phyloP scores from a whole-genome alignment of 2,329 filamentous ascomycete species.

The Chrysosporium keratinophilum region DNA sequence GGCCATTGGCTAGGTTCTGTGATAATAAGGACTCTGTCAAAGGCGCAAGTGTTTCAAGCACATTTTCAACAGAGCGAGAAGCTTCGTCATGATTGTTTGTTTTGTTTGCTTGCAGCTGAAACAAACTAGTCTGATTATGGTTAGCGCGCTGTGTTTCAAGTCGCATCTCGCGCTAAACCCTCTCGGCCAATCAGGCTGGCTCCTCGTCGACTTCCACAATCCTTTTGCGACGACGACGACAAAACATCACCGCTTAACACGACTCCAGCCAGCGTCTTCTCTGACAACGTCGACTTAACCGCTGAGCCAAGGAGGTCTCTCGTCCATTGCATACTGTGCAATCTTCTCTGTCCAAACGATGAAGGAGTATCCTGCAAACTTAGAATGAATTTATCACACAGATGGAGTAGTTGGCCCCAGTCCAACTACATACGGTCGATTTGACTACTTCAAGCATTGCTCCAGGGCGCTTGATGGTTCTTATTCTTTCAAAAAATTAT shows the following conservation, averaged over 20 bases:
- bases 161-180: background rate
- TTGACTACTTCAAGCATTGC: background rate
- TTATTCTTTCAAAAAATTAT: background rate
- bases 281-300: background rate
- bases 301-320: slow-evolving; percentile 3
- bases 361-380: background rate
- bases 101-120: background rate
- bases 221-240: background rate
- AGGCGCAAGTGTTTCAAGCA: background rate
- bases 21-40: too few relatives aligned
- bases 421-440: background rate
- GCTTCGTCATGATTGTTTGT: background rate
- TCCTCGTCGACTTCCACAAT: background rate
- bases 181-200: background rate
- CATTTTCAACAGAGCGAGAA: background rate
- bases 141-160: slow-evolving; percentile 1
- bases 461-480: background rate
- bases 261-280: background rate
- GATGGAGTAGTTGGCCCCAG: background rate
- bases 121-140: background rate
- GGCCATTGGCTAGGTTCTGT: background rate
- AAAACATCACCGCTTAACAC: background rate
- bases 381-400: background rate
- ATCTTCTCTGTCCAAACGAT: background rate
- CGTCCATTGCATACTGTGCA: slow-evolving; percentile 5